Conservation (phyloP, 768 basidiomycete genomes). For the Calocera viscosa region DNA sequence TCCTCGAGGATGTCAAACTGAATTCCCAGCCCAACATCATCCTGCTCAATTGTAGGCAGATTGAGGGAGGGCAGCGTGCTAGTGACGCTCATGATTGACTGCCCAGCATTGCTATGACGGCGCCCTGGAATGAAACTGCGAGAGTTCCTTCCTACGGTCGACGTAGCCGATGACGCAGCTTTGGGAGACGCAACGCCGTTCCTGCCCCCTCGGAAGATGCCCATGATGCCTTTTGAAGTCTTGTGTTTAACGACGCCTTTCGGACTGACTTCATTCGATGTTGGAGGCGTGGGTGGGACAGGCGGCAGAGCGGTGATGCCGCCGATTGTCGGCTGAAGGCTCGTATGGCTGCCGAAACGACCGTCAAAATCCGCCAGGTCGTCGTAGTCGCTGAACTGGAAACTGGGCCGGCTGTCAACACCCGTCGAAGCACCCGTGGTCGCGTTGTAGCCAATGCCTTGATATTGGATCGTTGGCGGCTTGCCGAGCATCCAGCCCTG, state of each 20-base stretch:
- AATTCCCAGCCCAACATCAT: constrained; percentile 11
- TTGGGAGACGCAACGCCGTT: neutral
- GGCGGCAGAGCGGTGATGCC: neutral
- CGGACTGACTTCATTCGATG: neutral
- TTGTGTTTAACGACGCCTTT: constrained; percentile 6
- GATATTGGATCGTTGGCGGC: constrained; percentile 69
- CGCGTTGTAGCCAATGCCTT: constrained; percentile 74
- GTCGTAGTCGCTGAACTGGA: constrained; percentile 48
- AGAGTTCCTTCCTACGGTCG: neutral
- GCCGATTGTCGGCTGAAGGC: neutral
- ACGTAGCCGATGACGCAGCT: neutral
- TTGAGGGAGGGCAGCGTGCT: constrained; percentile 3
- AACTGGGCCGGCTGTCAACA: neutral
- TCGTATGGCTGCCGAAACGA: constrained; percentile 51
- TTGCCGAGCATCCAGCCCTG: constrained; percentile 98
- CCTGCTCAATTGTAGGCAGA: constrained; percentile 7
- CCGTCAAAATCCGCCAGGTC: constrained; percentile 80
- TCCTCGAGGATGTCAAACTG: constrained; percentile 13
- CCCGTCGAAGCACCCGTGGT: constrained; percentile 9
- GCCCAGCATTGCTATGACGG: neutral
- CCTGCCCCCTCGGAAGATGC: neutral
- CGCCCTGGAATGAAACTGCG: neutral
- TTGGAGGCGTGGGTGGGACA: neutral
- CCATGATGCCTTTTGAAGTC: neutral
- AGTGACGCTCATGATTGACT: neutral